Base-by-base conservation (phyloP, 1,284 basidiomycete species). In the Moesziomyces sp. region DNA sequence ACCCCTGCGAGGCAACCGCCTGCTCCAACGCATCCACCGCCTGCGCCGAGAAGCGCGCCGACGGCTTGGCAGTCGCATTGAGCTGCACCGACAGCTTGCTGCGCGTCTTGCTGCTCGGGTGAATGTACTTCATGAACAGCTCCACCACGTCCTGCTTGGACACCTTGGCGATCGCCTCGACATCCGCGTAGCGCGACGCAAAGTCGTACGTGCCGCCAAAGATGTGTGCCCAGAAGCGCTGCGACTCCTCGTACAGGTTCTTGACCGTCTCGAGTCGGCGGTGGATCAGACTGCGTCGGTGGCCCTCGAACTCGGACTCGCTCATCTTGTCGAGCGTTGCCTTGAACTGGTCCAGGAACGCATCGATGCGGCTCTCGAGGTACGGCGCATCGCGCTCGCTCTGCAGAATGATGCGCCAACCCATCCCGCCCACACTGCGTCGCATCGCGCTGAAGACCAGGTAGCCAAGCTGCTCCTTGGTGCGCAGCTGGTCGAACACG, bases 391-490 rank as follows among this genome's bases (percentile, higher is more conserved):
- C 87, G 56, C 91, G 90, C 86, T 98, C 95, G 76, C 92, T 93
- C 86, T 99, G 97, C 30, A 99, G 89, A 9, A 95, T 86, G 55
- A 99, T 89, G n/a, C 93, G 89, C 76, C 97, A 86, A 11, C 94
- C 95, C 74, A 89, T 88, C 58, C 91, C 88, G 40, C 89, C 91
- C 3, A 75, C 53, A 23, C 63, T 54, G 51, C 67, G 68, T 34
- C 80, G 73, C 18, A 73, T 65, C 11, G 76, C 68, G 45, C 75
- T 76, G 49, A 83, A 83, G 13, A 84, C 83, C 1, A 84, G 76
- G 83, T 99, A 99, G 13, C 97, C 97, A 0, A 99, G 88, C 85
- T 99, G 97, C 84, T 99, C 94, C 84, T 94, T 91, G 3, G 96
- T 98, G n/a, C 97, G 90, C 44, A 99, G 88, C 40, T 91, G 87